Conservation (phyloP, 129 eudicot species). For the Centaurea solstitialis region DNA sequence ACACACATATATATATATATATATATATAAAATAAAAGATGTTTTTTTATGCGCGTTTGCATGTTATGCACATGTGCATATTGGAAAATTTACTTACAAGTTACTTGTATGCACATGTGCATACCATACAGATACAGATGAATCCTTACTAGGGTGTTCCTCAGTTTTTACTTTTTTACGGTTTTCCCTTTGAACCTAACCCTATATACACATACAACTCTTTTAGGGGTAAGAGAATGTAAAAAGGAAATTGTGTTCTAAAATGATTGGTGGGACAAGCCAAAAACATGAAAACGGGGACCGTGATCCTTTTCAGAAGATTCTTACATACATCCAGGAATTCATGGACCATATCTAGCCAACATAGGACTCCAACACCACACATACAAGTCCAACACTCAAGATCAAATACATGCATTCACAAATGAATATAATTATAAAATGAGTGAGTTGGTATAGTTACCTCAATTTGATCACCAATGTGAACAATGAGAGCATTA, state of each 20-base stretch:
- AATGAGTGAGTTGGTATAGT: background rate
- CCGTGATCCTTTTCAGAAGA: no score
- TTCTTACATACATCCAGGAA: background rate
- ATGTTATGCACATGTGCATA: no score
- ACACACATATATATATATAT: no score
- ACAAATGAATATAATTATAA: background rate
- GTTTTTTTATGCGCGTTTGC: no score
- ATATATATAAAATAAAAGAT: no score
- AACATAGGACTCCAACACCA: background rate
- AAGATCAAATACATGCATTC: background rate
- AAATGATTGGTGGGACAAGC: background rate
- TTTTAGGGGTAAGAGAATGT: background rate
- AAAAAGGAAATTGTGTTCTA: background rate
- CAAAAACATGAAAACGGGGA: background rate
- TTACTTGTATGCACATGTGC: no score
- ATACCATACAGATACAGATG: no score
- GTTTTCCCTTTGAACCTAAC: no score
- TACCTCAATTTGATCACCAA: slow-evolving; percentile 95
- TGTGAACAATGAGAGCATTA: slow-evolving; percentile 78
- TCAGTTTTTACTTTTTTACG: no score
- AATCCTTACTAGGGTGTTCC: no score
- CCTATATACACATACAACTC: background rate
- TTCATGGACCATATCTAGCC: background rate
- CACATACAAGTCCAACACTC: background rate
- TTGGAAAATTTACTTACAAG: no score